These are phyloP conservation scores for Thalassiosira sp. DNA, from an alignment of 352 stramenopile species.

Conservation along the genomic window DNA sequence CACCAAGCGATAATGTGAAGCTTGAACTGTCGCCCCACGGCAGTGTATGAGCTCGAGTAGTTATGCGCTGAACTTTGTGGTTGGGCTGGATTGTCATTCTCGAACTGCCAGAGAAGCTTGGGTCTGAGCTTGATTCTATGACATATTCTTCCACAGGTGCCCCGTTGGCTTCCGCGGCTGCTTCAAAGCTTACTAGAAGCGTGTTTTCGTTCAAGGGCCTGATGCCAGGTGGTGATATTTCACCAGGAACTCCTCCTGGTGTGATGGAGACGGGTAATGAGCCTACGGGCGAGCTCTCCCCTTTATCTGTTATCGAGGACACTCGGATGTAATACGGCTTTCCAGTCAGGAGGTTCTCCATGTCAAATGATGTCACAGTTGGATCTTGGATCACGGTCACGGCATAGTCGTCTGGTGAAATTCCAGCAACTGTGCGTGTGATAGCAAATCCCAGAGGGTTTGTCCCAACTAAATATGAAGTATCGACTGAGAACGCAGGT, in stretches of 20 bases:
- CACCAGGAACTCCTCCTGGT: constrained; percentile 61
- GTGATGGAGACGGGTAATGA: constrained; percentile 25
- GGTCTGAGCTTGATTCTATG: constrained; percentile 60
- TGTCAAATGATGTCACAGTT: constrained; percentile 34
- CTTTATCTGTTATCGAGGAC: constrained; percentile 56
- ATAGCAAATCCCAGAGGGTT: constrained; percentile 51
- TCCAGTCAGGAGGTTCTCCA: constrained; percentile 57
- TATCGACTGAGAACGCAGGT: constrained; percentile 64
- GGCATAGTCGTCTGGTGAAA: constrained; percentile 71
- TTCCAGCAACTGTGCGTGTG: constrained; percentile 43
- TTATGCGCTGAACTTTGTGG: constrained; percentile 73
- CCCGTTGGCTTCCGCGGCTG: constrained; percentile 62
- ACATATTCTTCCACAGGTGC: constrained; percentile 61
- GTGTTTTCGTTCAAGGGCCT: constrained; percentile 48
- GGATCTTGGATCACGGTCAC: constrained; percentile 41
- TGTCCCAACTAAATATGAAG: constrained; percentile 45
- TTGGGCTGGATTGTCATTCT: constrained; percentile 42
- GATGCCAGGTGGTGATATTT: constrained; percentile 36
- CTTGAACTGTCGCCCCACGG: constrained; percentile 59
- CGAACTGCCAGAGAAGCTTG: constrained; percentile 55
- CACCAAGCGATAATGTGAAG: constrained; percentile 77
- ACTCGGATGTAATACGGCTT: constrained; percentile 70
- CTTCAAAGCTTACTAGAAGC: constrained; percentile 69
- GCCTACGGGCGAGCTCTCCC: constrained; percentile 47
- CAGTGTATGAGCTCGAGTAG: constrained; percentile 70